Conservation (phyloP, 768 basidiomycete genomes). For the Auricularia auricula-judae region DNA sequence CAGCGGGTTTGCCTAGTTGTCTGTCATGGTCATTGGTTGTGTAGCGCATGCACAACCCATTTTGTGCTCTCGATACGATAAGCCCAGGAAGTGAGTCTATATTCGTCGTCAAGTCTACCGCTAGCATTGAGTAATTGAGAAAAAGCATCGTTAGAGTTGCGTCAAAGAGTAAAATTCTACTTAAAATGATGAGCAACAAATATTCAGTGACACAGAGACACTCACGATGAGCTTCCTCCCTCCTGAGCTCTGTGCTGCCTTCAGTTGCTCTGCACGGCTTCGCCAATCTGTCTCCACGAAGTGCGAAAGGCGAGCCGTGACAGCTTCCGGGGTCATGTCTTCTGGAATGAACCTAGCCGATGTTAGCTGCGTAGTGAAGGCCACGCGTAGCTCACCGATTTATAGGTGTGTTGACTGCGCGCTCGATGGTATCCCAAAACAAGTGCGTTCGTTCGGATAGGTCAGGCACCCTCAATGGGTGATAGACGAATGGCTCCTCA, state of each 20-base stretch:
- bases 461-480: conserved; percentile 6
- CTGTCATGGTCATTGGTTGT: no score
- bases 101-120: no score
- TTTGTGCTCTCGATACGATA: no score
- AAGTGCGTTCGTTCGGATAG: background rate
- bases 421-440: conserved; percentile 1
- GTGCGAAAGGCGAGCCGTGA: background rate
- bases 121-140: no score
- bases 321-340: background rate
- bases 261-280: background rate
- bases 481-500: conserved; percentile 16
- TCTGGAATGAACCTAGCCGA: background rate
- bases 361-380: background rate
- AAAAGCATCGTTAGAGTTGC: no score
- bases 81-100: no score
- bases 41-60: no score
- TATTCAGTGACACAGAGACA: background rate
- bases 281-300: conserved; percentile 3
- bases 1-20: no score
- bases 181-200: background rate
- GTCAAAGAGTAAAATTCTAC: background rate
- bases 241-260: background rate
- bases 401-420: conserved; percentile 1
- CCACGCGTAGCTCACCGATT: background rate
- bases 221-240: background rate